Conservation (phyloP, 83 land plant genomes). For the Picea mariana region DNA sequence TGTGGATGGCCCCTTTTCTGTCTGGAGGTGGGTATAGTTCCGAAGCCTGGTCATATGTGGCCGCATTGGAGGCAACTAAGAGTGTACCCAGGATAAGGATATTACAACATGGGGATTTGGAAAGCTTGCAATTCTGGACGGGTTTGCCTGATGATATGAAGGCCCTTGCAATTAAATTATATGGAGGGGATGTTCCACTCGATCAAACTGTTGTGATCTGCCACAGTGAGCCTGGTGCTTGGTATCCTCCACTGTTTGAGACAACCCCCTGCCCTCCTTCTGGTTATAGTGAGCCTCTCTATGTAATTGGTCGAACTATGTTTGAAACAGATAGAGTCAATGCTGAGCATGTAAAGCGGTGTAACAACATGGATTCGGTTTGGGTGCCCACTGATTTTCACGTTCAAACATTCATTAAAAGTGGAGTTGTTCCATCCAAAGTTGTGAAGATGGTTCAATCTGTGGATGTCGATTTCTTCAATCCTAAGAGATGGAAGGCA, state of each 20-base stretch:
- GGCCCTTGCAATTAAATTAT: slow-evolving; percentile 39
- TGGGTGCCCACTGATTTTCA: slow-evolving; percentile 93
- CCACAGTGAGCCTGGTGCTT: slow-evolving; percentile 94
- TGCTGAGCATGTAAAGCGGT: slow-evolving; percentile 68
- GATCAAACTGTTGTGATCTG: slow-evolving; percentile 71
- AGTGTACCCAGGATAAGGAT: slow-evolving; percentile 48
- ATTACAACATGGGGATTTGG: slow-evolving; percentile 59
- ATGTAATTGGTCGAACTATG: slow-evolving; percentile 84
- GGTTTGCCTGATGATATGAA: slow-evolving; percentile 57
- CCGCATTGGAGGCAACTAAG: slow-evolving; percentile 33
- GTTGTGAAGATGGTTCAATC: slow-evolving; percentile 75
- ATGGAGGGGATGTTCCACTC: slow-evolving; percentile 24
- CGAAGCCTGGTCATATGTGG: slow-evolving; percentile 78
- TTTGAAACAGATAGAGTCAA: slow-evolving; percentile 89
- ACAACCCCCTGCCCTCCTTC: slow-evolving; percentile 81
- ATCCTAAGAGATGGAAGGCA: slow-evolving; percentile 51
- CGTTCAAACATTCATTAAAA: slow-evolving; percentile 53
- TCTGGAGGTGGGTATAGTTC: slow-evolving; percentile 91
- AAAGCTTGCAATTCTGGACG: slow-evolving; percentile 60
- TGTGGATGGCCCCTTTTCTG: slow-evolving; percentile 96
- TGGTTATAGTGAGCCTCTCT: slow-evolving; percentile 51
- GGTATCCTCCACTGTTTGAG: slow-evolving; percentile 81
- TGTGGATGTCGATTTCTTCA: slow-evolving; percentile 71
- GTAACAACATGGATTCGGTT: slow-evolving; percentile 78
- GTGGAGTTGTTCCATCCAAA: slow-evolving; percentile 70